A percentile compares a stretch with the other conserved stretches of the same genome.
These are phyloP conservation scores for Fusarium tricinctum DNA, from an alignment of 2,329 filamentous ascomycete species.

Conservation along the genomic window DNA sequence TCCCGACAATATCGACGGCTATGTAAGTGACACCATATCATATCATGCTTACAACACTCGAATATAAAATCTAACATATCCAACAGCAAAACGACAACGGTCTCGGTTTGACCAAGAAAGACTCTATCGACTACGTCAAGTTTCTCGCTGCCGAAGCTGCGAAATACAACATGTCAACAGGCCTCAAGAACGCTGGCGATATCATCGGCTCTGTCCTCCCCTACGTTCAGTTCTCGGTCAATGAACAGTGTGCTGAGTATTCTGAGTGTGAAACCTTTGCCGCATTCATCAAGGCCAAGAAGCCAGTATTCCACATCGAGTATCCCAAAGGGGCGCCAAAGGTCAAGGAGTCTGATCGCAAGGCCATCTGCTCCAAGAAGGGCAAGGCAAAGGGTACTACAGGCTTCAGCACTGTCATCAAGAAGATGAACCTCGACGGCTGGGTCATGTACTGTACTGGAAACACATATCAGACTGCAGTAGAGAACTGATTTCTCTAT, in stretches of 20 bases:
- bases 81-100: constrained; percentile 71
- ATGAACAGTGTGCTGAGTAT: constrained; percentile 76
- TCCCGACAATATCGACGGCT: constrained; percentile 79
- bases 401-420: constrained; percentile 74
- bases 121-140: constrained; percentile 70
- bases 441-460: constrained; percentile 71
- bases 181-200: constrained; percentile 76
- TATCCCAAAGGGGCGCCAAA: constrained; percentile 68
- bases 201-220: constrained; percentile 66
- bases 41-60: not conserved
- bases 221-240: constrained; percentile 75
- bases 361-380: constrained; percentile 59
- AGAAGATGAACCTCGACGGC: constrained; percentile 73
- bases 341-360: constrained; percentile 53
- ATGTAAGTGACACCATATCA: constrained; percentile 59
- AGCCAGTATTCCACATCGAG: constrained; percentile 81
- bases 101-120: constrained; percentile 67
- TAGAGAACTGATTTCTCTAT: constrained; percentile 23
- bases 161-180: constrained; percentile 69
- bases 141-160: constrained; percentile 71
- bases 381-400: constrained; percentile 58
- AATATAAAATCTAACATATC: not conserved
- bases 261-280: constrained; percentile 71
- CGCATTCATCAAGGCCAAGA: constrained; percentile 70
- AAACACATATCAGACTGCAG: constrained; percentile 48